Evolutionary conservation across 176 grass and related monocot species (phyloP).

Genomic region (Avena insularis): DNA sequence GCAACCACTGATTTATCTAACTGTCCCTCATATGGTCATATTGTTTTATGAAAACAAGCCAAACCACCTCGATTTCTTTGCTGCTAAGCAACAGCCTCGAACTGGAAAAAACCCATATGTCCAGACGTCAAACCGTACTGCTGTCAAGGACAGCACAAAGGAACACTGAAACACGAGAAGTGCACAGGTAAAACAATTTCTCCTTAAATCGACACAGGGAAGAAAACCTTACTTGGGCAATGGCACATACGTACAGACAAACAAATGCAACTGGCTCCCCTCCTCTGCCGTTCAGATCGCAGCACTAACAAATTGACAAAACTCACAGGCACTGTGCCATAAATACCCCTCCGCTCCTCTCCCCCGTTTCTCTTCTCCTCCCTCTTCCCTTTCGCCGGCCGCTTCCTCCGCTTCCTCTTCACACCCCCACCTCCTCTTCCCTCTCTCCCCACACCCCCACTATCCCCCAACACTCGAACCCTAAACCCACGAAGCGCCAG

Average conservation of each 20-base stretch:
- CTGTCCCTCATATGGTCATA: background rate
- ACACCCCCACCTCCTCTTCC: background rate
- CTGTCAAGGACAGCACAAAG: conserved; percentile 31
- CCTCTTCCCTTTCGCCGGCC: background rate
- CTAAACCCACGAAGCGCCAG: conserved; percentile 18
- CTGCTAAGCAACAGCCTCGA: conserved; percentile 21
- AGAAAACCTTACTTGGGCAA: background rate
- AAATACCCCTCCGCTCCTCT: conserved; percentile 44
- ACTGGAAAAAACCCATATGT: background rate
- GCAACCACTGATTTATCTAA: background rate
- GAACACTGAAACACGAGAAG: background rate
- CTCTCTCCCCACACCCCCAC: background rate
- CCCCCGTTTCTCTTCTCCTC: conserved; percentile 9
- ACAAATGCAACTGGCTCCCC: conserved; percentile 33
- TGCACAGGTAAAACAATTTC: background rate
- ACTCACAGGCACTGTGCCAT: conserved; percentile 46
- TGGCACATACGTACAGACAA: conserved; percentile 27
- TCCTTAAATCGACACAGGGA: background rate
- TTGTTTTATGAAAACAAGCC: background rate
- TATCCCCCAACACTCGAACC: background rate
- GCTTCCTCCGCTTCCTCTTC: conserved; percentile 19
- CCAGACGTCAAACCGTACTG: background rate
- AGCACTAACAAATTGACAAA: conserved; percentile 30
- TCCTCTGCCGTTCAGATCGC: conserved; percentile 37
- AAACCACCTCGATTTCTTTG: background rate